Evolutionary conservation across 495 filamentous ascomycete species (phyloP).

Genomic region (Venustampulla echinocandica): DNA sequence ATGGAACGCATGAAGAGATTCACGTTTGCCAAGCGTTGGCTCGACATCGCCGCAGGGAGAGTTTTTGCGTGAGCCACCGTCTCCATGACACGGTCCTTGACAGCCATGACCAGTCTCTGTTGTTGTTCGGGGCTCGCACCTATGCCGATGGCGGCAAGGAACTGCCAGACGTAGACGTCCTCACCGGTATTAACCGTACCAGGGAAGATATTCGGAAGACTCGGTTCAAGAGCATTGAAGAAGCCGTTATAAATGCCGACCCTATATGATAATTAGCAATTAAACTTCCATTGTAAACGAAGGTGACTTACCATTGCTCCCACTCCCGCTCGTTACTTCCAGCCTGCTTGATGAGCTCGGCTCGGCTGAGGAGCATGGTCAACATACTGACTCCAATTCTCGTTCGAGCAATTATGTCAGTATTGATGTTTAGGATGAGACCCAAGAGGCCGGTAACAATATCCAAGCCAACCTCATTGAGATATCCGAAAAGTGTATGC

Average conservation of each 20-base stretch:
- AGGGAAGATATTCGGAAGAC: conserved; percentile 77
- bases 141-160: conserved; percentile 87
- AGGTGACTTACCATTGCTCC: conserved; percentile 62
- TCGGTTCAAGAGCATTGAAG: conserved; percentile 79
- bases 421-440: conserved; percentile 71
- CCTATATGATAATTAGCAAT: conserved; percentile 27
- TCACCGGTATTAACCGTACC: conserved; percentile 70
- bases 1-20: conserved; percentile 98
- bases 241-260: conserved; percentile 65
- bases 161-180: conserved; percentile 96
- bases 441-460: conserved; percentile 85
- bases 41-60: conserved; percentile 74
- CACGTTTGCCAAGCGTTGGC: conserved; percentile 75
- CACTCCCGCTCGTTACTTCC: conserved; percentile 62
- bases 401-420: conserved; percentile 68
- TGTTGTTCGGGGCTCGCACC: conserved; percentile 89
- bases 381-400: conserved; percentile 81
- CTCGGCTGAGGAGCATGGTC: conserved; percentile 89
- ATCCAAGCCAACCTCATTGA: conserved; percentile 82
- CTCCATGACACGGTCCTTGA: conserved; percentile 98
- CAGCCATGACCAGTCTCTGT: conserved; percentile 83
- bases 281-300: not conserved
- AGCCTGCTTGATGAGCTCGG: conserved; percentile 82
- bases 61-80: conserved; percentile 81
- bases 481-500: conserved; percentile 76